Percentiles rank a stretch among this genome's conserved stretches.
Conservation (phyloP, 164 flowering plant genomes). For the Stephania cephalantha region DNA sequence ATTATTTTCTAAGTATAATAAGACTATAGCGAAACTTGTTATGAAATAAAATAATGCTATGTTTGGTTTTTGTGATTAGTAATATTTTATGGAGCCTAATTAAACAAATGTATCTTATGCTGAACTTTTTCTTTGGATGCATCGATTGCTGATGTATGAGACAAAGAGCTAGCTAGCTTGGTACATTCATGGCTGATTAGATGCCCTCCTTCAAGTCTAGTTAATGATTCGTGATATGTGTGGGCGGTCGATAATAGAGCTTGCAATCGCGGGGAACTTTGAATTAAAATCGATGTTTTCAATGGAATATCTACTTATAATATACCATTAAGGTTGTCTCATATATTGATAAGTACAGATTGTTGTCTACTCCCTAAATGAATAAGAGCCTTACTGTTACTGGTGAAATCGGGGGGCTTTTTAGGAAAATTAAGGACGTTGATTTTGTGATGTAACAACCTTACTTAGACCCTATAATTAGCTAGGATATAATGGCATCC, state of each 20-base stretch:
- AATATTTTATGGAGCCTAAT: background rate
- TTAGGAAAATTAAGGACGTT: no score
- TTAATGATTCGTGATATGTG: background rate
- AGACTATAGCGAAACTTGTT: background rate
- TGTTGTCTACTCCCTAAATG: no score
- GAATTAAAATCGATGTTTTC: slow-evolving; percentile 1
- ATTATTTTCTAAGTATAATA: background rate
- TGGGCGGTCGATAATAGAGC: background rate
- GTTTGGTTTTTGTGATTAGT: slow-evolving; percentile 7
- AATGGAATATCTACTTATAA: slow-evolving; percentile 6
- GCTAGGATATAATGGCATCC: no score
- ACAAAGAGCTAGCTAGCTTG: background rate
- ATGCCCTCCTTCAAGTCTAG: background rate
- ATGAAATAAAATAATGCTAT: background rate
- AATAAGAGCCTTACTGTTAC: no score
- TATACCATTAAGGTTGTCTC: background rate
- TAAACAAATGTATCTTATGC: background rate
- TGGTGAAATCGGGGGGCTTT: no score
- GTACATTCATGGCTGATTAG: background rate
- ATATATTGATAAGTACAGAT: no score
- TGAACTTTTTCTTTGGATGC: slow-evolving; percentile 3
- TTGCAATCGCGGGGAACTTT: slow-evolving; percentile 3
- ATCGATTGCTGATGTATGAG: background rate
- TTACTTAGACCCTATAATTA: no score
- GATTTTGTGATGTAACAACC: no score